phyloP scores from a whole-genome alignment of 805 yeast species.

The Millerozyma acaciae region DNA sequence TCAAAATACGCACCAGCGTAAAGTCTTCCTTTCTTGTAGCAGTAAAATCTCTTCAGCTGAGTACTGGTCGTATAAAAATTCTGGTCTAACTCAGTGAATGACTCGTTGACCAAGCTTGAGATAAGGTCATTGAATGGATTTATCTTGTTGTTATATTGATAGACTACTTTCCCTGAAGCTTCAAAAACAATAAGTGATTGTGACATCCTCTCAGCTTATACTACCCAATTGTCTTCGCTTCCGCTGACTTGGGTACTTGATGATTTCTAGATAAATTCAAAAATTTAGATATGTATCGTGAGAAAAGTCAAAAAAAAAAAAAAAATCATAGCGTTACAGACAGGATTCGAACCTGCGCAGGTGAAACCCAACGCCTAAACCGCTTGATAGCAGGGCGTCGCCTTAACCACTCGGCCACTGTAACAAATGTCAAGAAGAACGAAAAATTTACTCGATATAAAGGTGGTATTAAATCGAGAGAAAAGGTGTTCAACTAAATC shows the following conservation, averaged over 20 bases:
- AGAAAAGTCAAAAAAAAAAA: too few relatives aligned
- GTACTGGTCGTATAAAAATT: constrained; percentile 29
- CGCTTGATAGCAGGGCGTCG: constrained; percentile 76
- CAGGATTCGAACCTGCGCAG: constrained; percentile 99
- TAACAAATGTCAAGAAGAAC: constrained; percentile 24
- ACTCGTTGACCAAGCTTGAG: constrained; percentile 31
- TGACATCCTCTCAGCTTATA: constrained; percentile 23
- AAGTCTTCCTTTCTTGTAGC: constrained; percentile 20
- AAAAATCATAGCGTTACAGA: constrained; percentile 82
- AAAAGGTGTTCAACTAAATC: too few relatives aligned
- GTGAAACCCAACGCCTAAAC: constrained; percentile 45
- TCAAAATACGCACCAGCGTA: constrained; percentile 39
- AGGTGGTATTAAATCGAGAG: too few relatives aligned
- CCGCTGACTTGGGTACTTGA: too few relatives aligned
- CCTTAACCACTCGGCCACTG: constrained; percentile 95
- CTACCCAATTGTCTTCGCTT: too few relatives aligned
- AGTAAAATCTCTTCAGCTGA: constrained; percentile 34
- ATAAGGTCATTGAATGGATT: constrained; percentile 39
- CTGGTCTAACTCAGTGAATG: constrained; percentile 27
- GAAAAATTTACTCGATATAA: neutral
- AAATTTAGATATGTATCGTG: too few relatives aligned
- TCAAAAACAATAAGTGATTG: constrained; percentile 35
- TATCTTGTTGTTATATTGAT: constrained; percentile 32
- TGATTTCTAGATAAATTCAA: too few relatives aligned
- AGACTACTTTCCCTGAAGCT: constrained; percentile 34